A percentile compares a stretch with the other conserved stretches of the same genome.
These are phyloP conservation scores for Orbilia brochopaga DNA, from an alignment of 2,329 filamentous ascomycete species.

Conservation along the genomic window DNA sequence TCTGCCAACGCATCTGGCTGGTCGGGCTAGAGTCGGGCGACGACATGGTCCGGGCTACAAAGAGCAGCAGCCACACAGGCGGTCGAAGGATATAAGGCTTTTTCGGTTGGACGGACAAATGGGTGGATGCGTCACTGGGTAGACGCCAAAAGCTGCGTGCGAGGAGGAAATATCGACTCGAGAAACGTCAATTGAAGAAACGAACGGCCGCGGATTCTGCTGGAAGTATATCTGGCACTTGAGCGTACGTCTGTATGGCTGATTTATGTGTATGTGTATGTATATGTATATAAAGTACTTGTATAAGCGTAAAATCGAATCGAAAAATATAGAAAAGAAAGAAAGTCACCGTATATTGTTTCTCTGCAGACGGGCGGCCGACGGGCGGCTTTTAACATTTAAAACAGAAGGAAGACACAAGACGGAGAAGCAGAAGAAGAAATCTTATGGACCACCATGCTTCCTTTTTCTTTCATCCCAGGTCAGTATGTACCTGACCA, in stretches of 20 bases:
- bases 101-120: not conserved
- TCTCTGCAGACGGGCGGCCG: not conserved
- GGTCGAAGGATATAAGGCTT: conserved; percentile 4
- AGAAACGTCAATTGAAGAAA: conserved; percentile 1
- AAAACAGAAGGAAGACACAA: not conserved
- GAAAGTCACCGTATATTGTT: conserved; percentile 3
- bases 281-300: not conserved
- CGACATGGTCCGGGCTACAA: conserved; percentile 15
- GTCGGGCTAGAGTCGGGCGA: not conserved
- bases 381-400: conserved; percentile 7
- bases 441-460: not conserved
- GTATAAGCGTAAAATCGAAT: not conserved
- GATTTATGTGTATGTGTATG: not conserved
- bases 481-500: not conserved
- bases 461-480: not conserved
- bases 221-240: not conserved
- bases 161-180: not conserved
- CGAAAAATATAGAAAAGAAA: not conserved
- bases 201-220: conserved; percentile 3
- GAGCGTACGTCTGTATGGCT: not conserved
- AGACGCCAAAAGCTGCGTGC: not conserved
- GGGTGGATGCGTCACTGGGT: too few species aligned
- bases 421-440: conserved; percentile 1
- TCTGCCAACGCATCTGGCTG: conserved; percentile 29
- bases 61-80: not conserved